phyloP scores from a whole-genome alignment of 2,329 filamentous ascomycete genomes.

The Pezicula carpinea region DNA sequence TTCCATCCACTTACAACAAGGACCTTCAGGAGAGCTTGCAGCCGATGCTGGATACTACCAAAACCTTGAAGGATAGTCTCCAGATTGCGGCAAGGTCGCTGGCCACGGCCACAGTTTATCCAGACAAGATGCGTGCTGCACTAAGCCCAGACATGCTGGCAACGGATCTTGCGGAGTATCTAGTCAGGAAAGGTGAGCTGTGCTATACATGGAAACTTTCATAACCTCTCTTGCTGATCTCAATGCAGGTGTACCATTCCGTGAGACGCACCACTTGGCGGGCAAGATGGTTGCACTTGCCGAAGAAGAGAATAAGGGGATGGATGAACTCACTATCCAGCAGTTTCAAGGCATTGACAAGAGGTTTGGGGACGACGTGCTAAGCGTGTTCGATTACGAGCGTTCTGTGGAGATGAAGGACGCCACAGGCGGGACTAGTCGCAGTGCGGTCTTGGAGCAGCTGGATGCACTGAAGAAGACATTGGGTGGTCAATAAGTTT shows the following conservation, averaged over 20 bases:
- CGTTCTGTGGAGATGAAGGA: slow-evolving; percentile 74
- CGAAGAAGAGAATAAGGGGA: slow-evolving; percentile 60
- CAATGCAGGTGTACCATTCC: slow-evolving; percentile 74
- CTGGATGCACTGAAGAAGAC: too few relatives aligned
- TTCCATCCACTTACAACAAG: slow-evolving; percentile 85
- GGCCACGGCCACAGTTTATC: slow-evolving; percentile 63
- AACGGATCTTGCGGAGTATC: slow-evolving; percentile 60
- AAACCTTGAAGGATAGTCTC: slow-evolving; percentile 76
- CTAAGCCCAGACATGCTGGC: slow-evolving; percentile 70
- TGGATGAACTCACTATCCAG: slow-evolving; percentile 64
- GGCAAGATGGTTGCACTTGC: slow-evolving; percentile 68
- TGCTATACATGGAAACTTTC: too few relatives aligned
- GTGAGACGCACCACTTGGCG: slow-evolving; percentile 75
- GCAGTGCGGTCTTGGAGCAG: too few relatives aligned
- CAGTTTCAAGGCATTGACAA: slow-evolving; percentile 64
- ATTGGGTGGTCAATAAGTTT: too few relatives aligned
- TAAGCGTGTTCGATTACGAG: slow-evolving; percentile 73
- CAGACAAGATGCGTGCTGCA: slow-evolving; percentile 73
- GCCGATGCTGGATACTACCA: slow-evolving; percentile 79
- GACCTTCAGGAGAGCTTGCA: slow-evolving; percentile 86
- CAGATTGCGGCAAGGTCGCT: slow-evolving; percentile 80
- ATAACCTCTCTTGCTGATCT: too few relatives aligned
- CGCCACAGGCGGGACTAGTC: slow-evolving; percentile 76
- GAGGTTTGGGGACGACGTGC: slow-evolving; percentile 68
- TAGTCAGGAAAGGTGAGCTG: slow-evolving; percentile 58